Evolutionary conservation across 2,329 filamentous ascomycete species (phyloP), one percentile per base, ranked within the genome.

Genomic region (Aspergillus japonicus): DNA sequence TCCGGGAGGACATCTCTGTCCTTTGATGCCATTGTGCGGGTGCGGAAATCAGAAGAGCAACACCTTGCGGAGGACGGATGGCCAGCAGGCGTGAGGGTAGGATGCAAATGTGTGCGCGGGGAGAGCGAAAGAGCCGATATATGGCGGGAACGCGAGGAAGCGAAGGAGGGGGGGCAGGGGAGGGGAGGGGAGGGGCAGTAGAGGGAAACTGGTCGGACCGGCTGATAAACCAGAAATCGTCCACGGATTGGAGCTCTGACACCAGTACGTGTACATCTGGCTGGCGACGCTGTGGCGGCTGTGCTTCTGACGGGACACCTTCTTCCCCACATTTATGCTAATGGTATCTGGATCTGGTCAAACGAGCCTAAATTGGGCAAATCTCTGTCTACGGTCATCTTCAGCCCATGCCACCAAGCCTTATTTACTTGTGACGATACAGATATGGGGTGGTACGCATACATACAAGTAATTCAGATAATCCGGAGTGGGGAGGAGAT

Each of bases 1-100:
- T 79, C 75, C 60, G 80, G 79, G 47, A 82, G 71, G 48, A 75
- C 76, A 53, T 81, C 79, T 71, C 79, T 75, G 59, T 82, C 78
- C 58, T 68, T 68, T 33, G 70, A 64, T 57, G 73, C 71, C 79
- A 81, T 81, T 63, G 67, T 74, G 70, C 73, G 74, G 62, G 71
- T 68, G 67, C 39, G 39, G 6, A 44, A 44, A 7, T 78, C 76
- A 50, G 75, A 69, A 24, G 77, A 79, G 63, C 77, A 80, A 64
- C 71, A 63, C 65, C 77, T 71, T 60, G 66, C 59, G 53, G 60
- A 52, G 55, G 62, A 64, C 11, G 59, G 57, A 56, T 55, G 58
- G 59, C 66, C 54, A 61, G 67, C 56, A 52, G 48, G 56, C 33
- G 53, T 61, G 59, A 58, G 8, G 29, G 48, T 57, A 59, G 49